Evolutionary conservation across 441 rosid genomes (phyloP), one percentile per base, ranked within the genome.

Genomic region (Erodium trifolium): DNA sequence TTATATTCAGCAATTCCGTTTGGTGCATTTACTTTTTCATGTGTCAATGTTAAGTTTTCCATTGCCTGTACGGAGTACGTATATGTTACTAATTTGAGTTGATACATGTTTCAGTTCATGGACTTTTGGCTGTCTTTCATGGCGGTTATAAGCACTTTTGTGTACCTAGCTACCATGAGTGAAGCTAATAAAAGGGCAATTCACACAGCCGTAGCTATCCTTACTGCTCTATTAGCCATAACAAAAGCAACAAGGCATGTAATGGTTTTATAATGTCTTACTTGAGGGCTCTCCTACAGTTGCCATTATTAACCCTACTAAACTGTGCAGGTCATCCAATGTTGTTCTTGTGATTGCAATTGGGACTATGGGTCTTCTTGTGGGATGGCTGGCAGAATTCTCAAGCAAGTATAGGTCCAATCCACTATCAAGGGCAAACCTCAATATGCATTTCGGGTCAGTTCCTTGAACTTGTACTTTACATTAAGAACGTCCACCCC

Each of bases 81-180:
- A 9, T 43, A 43, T 43, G 49, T 43, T 43, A 43, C 55, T 49
- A 49, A 53, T 62, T 71, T 70, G 63, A 59, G 27, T 66, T 74
- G 63, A 59, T 68, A 70, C 66, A 71, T 74, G 70, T 78, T 82
- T 81, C 96, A 93, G 97, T 93, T 93, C 83, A 86, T 93, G 99
- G 99, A 91, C 82, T 93, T 93, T 71, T 93, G 99, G 99, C 96
- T 91, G 69, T 93, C 99, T 60, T 93, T 93, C 86, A 90, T 93
- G 96, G 99, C 96, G 37, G 96, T 93, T 17, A 87, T 90, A 74
- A 88, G 93, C 82, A 94, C 96, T 17, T 91, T 94, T 63, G 82
- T 94, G 51, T 87, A 88, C 89, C 77, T 91, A 65, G 80, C 97
- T 71, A 86, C 91, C 2, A 82, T 85, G 60, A 75, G 78, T 79